Conservation (phyloP, 208 protist genomes). For the Leishmania braziliensis region DNA sequence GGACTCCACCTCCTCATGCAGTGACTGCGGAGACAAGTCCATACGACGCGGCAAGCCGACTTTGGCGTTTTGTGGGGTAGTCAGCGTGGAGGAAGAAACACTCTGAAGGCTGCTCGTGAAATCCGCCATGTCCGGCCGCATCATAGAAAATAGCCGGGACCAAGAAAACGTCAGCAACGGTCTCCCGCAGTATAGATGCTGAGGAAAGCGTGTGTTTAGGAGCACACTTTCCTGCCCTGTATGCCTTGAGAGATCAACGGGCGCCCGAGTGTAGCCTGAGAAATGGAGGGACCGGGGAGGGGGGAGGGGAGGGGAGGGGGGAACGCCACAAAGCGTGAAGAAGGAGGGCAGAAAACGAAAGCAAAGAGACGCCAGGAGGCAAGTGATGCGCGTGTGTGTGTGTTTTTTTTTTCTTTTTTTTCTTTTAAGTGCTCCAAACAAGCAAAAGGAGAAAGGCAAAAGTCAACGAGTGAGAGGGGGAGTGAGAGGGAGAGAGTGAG, state of each 20-base stretch:
- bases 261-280: too few species aligned
- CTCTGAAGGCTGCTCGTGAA: slow-evolving; percentile 14
- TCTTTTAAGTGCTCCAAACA: neutral
- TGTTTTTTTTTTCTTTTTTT: too few species aligned
- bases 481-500: neutral
- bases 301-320: neutral
- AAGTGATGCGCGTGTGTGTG: neutral
- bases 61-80: slow-evolving; percentile 1
- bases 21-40: slow-evolving; percentile 16
- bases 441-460: neutral
- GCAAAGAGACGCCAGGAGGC: neutral
- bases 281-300: neutral
- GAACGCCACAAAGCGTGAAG: neutral
- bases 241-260: neutral
- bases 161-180: neutral
- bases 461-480: neutral
- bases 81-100: slow-evolving; percentile 8
- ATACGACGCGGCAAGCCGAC: slow-evolving; percentile 4
- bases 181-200: neutral
- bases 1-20: slow-evolving; percentile 23
- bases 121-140: slow-evolving; percentile 3
- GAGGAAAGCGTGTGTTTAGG: neutral
- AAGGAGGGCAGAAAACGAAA: neutral
- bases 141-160: neutral
- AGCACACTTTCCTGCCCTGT: neutral